Base-by-base conservation (phyloP, 2,329 filamentous ascomycete species). In the Tolypocladium ovalisporum region DNA sequence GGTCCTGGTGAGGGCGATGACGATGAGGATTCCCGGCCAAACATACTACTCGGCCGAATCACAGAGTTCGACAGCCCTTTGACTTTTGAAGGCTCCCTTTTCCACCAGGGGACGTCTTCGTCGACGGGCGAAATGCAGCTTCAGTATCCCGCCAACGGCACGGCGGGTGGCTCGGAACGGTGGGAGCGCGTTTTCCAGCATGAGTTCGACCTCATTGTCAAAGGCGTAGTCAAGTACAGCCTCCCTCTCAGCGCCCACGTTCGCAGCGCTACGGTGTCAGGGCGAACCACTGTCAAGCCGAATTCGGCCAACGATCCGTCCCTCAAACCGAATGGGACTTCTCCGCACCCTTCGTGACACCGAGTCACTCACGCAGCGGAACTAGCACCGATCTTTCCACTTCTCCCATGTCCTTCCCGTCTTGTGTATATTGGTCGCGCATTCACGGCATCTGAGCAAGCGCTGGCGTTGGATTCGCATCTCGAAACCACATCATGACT, bases 151-250 rank as follows among this genome's bases (percentile, higher is more conserved):
- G 92, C 93, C 4, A 99, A 97, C 71, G 86, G 86, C 64, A 97
- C 94, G 0, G 86, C 90, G 49, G 88, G 89, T 44, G 94, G 93
- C 10, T 87, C 86, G 1, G 85, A 88, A 67, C 84, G 92, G 15
- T 99, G 94, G 94, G 90, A 96, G 69, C 83, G 85, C 59, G 92
- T 97, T 52, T 79, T 97, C 54, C 84, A 95, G 62, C 89, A 97
- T 70, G 89, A 93, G 51, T 99, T 97, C 64, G 90, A 97, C 63
- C 80, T 99, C 54, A 93, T 97, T 60, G 83, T 99, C 47, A 87
- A 94, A 64, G 94, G 94, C 27, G 88, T 94, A 17, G 79, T 99
- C 63, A 91, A 92, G 67, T 99, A 99, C 67, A 82, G 76, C 35
- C 74, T 87, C 37, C 84, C 84, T 3, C 73, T 87, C 55, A 86